Evolutionary conservation across 208 protist genomes (phyloP).

Genomic region (Leishmania braziliensis): DNA sequence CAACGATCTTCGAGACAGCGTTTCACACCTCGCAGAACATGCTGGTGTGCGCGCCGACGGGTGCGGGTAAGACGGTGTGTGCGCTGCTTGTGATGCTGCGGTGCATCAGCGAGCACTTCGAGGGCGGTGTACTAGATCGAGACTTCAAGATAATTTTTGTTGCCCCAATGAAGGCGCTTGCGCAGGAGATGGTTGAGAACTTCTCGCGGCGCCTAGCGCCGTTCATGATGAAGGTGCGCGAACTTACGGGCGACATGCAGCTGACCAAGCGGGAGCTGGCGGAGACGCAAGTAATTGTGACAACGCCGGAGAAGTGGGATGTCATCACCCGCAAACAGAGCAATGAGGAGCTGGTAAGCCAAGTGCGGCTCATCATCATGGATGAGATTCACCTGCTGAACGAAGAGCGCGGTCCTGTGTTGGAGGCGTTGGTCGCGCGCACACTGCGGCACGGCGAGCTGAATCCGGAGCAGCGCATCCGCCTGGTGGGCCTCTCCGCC

Average conservation of each 20-base stretch:
- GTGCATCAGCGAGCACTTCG: slow-evolving; percentile 92
- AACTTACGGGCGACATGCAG: slow-evolving; percentile 99
- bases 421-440: slow-evolving; percentile 98
- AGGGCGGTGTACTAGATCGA: slow-evolving; percentile 77
- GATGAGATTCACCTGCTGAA: slow-evolving; percentile 99
- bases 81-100: slow-evolving; percentile 97
- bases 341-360: slow-evolving; percentile 92
- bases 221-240: slow-evolving; percentile 92
- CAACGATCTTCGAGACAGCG: slow-evolving; percentile 94
- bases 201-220: slow-evolving; percentile 93
- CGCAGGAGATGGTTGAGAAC: slow-evolving; percentile 97
- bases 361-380: slow-evolving; percentile 97
- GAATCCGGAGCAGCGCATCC: slow-evolving; percentile 89
- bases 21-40: slow-evolving; percentile 99
- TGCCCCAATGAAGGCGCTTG: slow-evolving; percentile 99
- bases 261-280: slow-evolving; percentile 97
- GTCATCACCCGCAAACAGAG: slow-evolving; percentile 98
- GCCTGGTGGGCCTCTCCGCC: slow-evolving; percentile 97
- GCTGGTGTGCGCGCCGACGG: slow-evolving; percentile 99
- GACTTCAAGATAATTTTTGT: slow-evolving; percentile 99
- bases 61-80: slow-evolving; percentile 98
- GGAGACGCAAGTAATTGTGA: slow-evolving; percentile 98
- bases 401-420: slow-evolving; percentile 98
- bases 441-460: slow-evolving; percentile 95
- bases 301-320: slow-evolving; percentile 99